These are phyloP conservation scores for Ceratocystis variospora DNA, from an alignment of 2,329 filamentous ascomycete genomes.

Conservation along the genomic window DNA sequence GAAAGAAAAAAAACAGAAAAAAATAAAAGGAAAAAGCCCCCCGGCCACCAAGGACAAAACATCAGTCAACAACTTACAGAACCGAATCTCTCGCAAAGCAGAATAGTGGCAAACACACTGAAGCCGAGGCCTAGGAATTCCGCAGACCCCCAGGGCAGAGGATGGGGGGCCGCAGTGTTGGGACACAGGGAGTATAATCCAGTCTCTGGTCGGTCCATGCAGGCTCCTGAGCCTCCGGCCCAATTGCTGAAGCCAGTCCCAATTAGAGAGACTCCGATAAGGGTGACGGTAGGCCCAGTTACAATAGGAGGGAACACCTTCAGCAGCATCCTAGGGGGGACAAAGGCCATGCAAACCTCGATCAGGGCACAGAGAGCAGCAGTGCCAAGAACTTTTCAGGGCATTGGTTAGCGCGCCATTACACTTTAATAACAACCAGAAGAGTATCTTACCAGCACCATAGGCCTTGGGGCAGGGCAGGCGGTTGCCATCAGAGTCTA, in stretches of 20 bases:
- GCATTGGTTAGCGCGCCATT: constrained; percentile 43
- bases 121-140: constrained; percentile 70
- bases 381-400: constrained; percentile 47
- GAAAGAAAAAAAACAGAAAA: not conserved
- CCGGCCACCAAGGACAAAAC: not conserved
- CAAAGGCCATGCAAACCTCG: constrained; percentile 62
- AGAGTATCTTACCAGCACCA: constrained; percentile 32
- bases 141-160: constrained; percentile 63
- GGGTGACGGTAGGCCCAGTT: constrained; percentile 51
- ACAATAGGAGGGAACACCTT: constrained; percentile 68
- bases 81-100: constrained; percentile 68
- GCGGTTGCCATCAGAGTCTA: constrained; percentile 45
- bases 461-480: constrained; percentile 66
- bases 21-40: not conserved
- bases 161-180: constrained; percentile 51
- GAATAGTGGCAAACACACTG: constrained; percentile 64
- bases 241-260: constrained; percentile 60
- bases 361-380: constrained; percentile 50
- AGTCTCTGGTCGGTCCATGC: constrained; percentile 34
- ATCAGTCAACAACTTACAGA: constrained; percentile 26
- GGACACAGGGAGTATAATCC: constrained; percentile 53
- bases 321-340: constrained; percentile 53
- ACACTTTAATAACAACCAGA: constrained; percentile 23
- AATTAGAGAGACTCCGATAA: constrained; percentile 63
- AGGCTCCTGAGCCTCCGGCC: constrained; percentile 58